A percentile compares a stretch with the other conserved stretches of the same genome.
Conservation (phyloP, 2,329 filamentous ascomycete species). For the Apiospora pterosperma region DNA sequence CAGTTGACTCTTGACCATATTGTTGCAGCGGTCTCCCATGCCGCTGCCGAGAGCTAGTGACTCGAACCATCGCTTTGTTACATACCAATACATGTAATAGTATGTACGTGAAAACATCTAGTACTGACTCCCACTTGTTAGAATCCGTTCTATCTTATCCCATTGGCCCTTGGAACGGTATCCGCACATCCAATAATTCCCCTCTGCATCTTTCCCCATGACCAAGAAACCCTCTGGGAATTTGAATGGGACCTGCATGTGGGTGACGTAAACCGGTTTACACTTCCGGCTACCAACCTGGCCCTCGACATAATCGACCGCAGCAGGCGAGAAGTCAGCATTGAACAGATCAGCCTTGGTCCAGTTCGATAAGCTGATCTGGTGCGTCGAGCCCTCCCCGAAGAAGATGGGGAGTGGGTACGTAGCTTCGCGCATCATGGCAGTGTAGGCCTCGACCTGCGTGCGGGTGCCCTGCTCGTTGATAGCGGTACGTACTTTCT, state of each 20-base stretch:
- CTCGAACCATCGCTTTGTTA: no score
- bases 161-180: no score
- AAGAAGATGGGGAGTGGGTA: constrained; percentile 27
- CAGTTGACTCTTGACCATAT: no score
- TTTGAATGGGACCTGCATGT: constrained; percentile 22
- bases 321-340: constrained; percentile 24
- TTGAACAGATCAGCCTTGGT: constrained; percentile 23
- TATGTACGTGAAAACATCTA: no score
- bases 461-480: constrained; percentile 26
- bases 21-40: no score
- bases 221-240: constrained; percentile 25
- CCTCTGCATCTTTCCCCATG: constrained; percentile 23
- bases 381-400: constrained; percentile 27
- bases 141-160: no score
- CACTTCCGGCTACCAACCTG: constrained; percentile 12
- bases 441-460: constrained; percentile 32
- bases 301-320: constrained; percentile 2
- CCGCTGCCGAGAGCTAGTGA: no score
- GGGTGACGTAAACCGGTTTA: no score
- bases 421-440: constrained; percentile 18
- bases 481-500: constrained; percentile 25
- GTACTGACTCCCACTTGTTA: no score
- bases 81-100: no score
- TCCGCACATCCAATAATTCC: constrained; percentile 27
- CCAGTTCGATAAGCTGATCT: constrained; percentile 31